phyloP scores from a whole-genome alignment of 805 yeast genomes.

The Yamadazyma akitaensis region DNA sequence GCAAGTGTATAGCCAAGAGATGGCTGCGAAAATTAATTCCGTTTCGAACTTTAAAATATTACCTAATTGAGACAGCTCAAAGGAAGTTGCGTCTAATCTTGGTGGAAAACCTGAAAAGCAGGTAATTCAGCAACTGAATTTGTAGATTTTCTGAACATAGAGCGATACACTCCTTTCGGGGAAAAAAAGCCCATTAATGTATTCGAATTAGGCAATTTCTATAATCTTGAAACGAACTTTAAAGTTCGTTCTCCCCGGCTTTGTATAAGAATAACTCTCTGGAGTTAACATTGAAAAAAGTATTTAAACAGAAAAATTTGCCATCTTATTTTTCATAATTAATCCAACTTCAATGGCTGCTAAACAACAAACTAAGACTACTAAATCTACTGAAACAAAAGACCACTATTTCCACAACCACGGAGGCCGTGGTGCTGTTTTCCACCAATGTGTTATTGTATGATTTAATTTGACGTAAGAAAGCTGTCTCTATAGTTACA shows the following conservation, averaged over 20 bases:
- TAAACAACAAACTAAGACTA: slow-evolving; percentile 1
- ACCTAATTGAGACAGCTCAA: background rate
- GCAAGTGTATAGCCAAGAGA: background rate
- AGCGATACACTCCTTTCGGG: no score
- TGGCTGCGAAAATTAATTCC: background rate
- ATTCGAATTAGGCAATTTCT: no score
- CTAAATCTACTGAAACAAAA: slow-evolving; percentile 1
- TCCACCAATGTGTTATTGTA: slow-evolving; percentile 11
- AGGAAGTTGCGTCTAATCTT: background rate
- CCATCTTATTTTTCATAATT: background rate
- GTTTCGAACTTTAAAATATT: background rate
- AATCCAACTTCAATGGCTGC: background rate
- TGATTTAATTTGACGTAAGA: background rate
- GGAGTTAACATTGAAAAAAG: no score
- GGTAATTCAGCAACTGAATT: no score
- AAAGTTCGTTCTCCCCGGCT: no score
- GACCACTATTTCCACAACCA: background rate
- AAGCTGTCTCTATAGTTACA: background rate
- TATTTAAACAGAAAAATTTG: background rate
- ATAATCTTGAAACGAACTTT: no score
- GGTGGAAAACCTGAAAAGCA: no score
- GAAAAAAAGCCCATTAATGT: no score
- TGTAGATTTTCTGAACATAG: no score
- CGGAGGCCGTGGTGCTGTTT: slow-evolving; percentile 3
- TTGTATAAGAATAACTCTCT: no score